phyloP scores from a whole-genome alignment of 1,284 basidiomycete species.

The Sphagnurus paluster region DNA sequence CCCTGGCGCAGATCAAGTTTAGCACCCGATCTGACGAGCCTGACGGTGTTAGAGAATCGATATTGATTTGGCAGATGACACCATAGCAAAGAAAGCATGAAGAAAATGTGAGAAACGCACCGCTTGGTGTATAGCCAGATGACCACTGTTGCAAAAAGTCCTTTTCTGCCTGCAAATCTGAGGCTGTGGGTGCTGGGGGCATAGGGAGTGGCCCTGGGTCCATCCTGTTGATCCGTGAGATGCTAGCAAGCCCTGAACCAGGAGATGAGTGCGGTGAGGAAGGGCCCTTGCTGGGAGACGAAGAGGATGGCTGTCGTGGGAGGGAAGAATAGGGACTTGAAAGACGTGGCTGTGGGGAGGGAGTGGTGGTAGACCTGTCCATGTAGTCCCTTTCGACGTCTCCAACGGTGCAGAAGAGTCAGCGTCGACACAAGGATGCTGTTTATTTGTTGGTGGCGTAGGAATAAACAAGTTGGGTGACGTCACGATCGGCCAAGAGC shows the following conservation, averaged over 20 bases:
- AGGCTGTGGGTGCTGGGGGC: conserved; percentile 15
- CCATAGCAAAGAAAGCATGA: background rate
- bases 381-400: conserved; percentile 5
- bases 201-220: conserved; percentile 7
- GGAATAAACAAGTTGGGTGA: conserved; percentile 2
- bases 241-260: too few species aligned
- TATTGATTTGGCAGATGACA: background rate
- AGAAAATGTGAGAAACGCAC: conserved; percentile 6
- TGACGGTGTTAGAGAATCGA: background rate
- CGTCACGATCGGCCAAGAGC: conserved; percentile 3
- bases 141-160: conserved; percentile 19
- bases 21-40: too few species aligned
- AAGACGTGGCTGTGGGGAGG: background rate
- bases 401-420: conserved; percentile 4
- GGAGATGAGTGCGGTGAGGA: conserved; percentile 2
- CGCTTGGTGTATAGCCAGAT: conserved; percentile 10
- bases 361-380: conserved; percentile 8
- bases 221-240: background rate
- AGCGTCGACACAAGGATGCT: background rate
- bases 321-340: too few species aligned
- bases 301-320: background rate
- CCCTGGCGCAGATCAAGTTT: too few species aligned
- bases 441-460: conserved; percentile 13
- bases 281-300: background rate
- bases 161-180: conserved; percentile 15